A percentile compares a stretch with the other conserved stretches of the same genome.
These are phyloP conservation scores for Cercospora janseana DNA, from an alignment of 2,329 filamentous ascomycete species.

Conservation along the genomic window DNA sequence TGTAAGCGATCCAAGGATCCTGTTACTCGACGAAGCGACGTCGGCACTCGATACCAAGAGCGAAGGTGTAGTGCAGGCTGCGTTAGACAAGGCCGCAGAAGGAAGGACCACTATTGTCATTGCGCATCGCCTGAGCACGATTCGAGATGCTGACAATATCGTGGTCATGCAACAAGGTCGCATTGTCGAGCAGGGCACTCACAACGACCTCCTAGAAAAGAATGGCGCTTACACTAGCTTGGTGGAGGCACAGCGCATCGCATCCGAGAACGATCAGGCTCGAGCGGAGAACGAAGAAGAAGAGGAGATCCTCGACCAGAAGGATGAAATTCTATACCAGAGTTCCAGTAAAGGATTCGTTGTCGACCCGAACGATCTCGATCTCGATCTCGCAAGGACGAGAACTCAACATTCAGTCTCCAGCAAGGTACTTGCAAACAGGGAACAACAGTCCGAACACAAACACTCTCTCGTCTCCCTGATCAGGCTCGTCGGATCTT, in stretches of 20 bases:
- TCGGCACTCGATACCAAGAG: conserved; percentile 91
- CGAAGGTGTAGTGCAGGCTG: conserved; percentile 90
- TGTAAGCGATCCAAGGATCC: conserved; percentile 85
- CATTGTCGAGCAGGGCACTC: conserved; percentile 91
- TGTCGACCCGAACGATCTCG: conserved; percentile 62
- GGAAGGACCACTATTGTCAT: conserved; percentile 95
- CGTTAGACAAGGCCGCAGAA: conserved; percentile 78
- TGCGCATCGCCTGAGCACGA: conserved; percentile 90
- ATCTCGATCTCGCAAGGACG: conserved; percentile 55
- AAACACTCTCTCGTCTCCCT: conserved; percentile 72
- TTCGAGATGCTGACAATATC: conserved; percentile 92
- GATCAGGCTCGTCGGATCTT: conserved; percentile 73
- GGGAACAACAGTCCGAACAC: conserved; percentile 22
- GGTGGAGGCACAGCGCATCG: conserved; percentile 84
- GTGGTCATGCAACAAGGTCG: conserved; percentile 82
- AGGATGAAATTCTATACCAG: conserved; percentile 29
- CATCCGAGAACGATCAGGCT: conserved; percentile 57
- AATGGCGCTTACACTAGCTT: conserved; percentile 77
- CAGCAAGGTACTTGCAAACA: conserved; percentile 65
- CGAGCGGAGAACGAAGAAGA: conserved; percentile 47
- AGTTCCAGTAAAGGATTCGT: conserved; percentile 37
- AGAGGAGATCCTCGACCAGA: conserved; percentile 33
- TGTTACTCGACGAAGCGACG: conserved; percentile 92
- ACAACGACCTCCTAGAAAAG: conserved; percentile 71
- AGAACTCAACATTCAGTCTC: conserved; percentile 60